Evolutionary conservation across 2,329 filamentous ascomycete genomes (phyloP), one percentile per base, ranked within the genome.

Genomic region (Talaromyces atroroseus): DNA sequence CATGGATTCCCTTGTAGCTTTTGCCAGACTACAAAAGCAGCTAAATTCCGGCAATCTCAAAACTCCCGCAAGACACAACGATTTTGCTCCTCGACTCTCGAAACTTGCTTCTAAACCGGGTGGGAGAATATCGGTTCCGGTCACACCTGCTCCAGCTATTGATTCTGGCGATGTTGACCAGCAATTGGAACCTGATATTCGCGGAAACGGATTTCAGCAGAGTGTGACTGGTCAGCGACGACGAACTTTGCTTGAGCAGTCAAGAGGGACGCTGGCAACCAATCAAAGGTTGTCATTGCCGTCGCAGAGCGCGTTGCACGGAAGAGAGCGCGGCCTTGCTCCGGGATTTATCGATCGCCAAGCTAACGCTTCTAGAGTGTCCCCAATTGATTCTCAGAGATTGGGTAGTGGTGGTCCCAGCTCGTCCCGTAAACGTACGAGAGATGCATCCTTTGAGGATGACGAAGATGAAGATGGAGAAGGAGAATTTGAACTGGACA

Each of bases 301-400:
- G 4, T 18, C 24, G 8, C 52, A 42, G 3, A 29, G 18, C 20
- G 14, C 36, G 45, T n/a, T 20, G 18, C 23, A 52, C 16, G 38
- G 51, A 14, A 53, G 45, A 49, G 23, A 6, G 20, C 24, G 26
- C 18, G 26, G 47, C 47, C 21, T 20, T 21, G 34, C 40, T n/a
- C 52, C 38, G n/a, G 32, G 66, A 7, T 71, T 74, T 49, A 69
- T 74, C 23, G 69, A 74, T 55, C 70, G 66, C 1, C 73, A 75
- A 56, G 55, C 51, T 3, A 63, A 65, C 45, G 71, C 72, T 14
- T 55, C 58, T 2, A 65, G 67, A 26, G 63, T 75, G 5, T 73
- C 70, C 2, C 69, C 71, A 0, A 71, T 74, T 21, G 54, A 52
- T 50, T 58, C 60, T 18, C 60, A 50, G 18, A 29, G 23, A 49